Percentiles rank a stretch among this genome's conserved stretches.
Conservation (phyloP, 2,329 filamentous ascomycete genomes). For the Trichophyton mentagrophytes region DNA sequence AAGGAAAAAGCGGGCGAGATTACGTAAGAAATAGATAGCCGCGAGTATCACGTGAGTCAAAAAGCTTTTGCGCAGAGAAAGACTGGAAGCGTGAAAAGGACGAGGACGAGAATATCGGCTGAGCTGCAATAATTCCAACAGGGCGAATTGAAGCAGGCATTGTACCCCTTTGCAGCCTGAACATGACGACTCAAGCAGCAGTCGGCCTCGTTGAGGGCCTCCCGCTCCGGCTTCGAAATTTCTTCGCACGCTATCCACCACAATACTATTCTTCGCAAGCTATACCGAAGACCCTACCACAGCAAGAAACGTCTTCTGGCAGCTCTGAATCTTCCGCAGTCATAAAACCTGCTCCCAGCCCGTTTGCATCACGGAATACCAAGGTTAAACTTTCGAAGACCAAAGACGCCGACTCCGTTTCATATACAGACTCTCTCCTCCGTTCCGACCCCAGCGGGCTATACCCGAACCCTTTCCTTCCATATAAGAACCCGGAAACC, state of each 20-base stretch:
- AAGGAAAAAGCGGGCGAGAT: not conserved
- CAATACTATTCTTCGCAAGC: conserved; percentile 33
- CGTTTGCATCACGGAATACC: conserved; percentile 31
- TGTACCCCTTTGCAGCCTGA: not conserved
- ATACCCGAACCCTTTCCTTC: conserved; percentile 64
- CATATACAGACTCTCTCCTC: conserved; percentile 24
- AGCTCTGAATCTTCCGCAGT: conserved; percentile 19
- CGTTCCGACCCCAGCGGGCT: conserved; percentile 29
- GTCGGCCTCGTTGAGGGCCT: conserved; percentile 52
- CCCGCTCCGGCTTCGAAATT: conserved; percentile 64
- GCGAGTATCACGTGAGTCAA: not conserved
- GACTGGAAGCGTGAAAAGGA: not conserved
- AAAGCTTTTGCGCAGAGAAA: not conserved
- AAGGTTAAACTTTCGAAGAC: conserved; percentile 25
- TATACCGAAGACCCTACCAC: conserved; percentile 17
- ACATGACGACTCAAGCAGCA: conserved; percentile 12
- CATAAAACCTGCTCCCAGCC: conserved; percentile 19
- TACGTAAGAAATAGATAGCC: not conserved
- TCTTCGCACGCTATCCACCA: conserved; percentile 84
- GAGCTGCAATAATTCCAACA: not conserved
- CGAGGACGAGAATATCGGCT: not conserved
- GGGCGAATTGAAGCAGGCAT: not conserved
- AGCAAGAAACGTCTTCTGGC: conserved; percentile 36
- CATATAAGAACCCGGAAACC: conserved; percentile 63
- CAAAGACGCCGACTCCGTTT: conserved; percentile 21